Evolutionary conservation across 2,329 filamentous ascomycete species (phyloP).

Genomic region (Tricladium varicosporioides): DNA sequence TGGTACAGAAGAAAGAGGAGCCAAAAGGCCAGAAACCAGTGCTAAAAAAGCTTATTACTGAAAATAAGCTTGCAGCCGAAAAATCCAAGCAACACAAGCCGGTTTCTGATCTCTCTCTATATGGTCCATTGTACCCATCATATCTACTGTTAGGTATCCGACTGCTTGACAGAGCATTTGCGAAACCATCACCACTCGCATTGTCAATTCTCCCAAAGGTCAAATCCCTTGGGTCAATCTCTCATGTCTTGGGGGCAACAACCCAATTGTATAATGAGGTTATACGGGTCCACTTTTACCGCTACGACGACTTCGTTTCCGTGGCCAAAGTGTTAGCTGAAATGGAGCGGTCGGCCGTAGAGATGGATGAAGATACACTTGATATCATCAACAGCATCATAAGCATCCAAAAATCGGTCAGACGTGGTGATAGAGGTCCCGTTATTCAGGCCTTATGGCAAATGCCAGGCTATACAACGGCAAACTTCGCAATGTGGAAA

Average conservation of each 20-base stretch:
- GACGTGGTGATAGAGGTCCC: conserved; percentile 18
- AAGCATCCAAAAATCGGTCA: conserved; percentile 17
- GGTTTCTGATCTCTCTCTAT: conserved; percentile 44
- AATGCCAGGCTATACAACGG: conserved; percentile 29
- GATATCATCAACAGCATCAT: conserved; percentile 26
- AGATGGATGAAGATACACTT: conserved; percentile 32
- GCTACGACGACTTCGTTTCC: conserved; percentile 49
- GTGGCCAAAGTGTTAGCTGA: conserved; percentile 28
- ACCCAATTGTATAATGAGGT: conserved; percentile 69
- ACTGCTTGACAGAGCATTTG: conserved; percentile 56
- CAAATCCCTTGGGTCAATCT: conserved; percentile 65
- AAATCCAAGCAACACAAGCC: not conserved
- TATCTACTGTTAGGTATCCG: conserved; percentile 57
- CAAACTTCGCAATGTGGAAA: conserved; percentile 25
- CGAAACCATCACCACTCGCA: conserved; percentile 54
- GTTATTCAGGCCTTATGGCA: conserved; percentile 25
- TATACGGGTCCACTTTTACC: conserved; percentile 58
- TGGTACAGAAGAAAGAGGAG: conserved; percentile 11
- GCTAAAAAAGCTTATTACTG: conserved; percentile 1
- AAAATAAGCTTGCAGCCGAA: not conserved
- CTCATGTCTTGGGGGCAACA: conserved; percentile 69
- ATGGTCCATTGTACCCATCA: conserved; percentile 64
- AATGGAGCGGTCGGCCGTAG: conserved; percentile 33
- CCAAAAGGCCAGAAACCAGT: not conserved
- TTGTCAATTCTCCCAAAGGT: conserved; percentile 64